Evolutionary conservation across 202 grass and related monocot species (phyloP).

Genomic region (Hordeum pubiflorum): DNA sequence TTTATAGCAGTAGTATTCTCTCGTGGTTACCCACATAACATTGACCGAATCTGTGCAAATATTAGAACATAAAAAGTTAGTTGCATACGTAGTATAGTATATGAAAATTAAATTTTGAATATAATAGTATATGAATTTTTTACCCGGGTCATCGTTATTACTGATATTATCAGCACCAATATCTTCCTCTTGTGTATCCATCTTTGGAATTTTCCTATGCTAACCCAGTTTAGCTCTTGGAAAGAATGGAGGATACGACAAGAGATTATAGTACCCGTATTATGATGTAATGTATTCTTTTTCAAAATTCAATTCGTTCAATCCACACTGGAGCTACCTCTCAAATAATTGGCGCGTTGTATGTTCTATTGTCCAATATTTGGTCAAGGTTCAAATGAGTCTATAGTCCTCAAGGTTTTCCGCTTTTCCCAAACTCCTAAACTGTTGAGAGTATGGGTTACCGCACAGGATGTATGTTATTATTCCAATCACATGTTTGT

Average conservation of each 20-base stretch:
- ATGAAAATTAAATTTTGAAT: too few species aligned
- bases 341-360: not conserved
- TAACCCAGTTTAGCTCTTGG: not conserved
- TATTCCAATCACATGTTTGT: not conserved
- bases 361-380: not conserved
- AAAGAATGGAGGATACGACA: not conserved
- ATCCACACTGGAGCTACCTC: not conserved
- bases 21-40: not conserved
- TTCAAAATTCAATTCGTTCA: not conserved
- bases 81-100: too few species aligned
- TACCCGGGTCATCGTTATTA: not conserved
- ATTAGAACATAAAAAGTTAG: not conserved
- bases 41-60: not conserved
- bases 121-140: not conserved
- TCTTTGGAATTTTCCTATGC: not conserved
- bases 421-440: not conserved
- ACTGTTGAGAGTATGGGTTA: not conserved
- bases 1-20: not conserved
- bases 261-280: not conserved
- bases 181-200: not conserved
- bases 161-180: not conserved
- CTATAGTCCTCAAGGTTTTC: not conserved
- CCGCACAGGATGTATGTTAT: not conserved
- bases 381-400: not conserved
- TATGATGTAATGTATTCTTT: not conserved